Conservation (phyloP, 2,329 filamentous ascomycete genomes). For the Xylariomycetidae sp. region DNA sequence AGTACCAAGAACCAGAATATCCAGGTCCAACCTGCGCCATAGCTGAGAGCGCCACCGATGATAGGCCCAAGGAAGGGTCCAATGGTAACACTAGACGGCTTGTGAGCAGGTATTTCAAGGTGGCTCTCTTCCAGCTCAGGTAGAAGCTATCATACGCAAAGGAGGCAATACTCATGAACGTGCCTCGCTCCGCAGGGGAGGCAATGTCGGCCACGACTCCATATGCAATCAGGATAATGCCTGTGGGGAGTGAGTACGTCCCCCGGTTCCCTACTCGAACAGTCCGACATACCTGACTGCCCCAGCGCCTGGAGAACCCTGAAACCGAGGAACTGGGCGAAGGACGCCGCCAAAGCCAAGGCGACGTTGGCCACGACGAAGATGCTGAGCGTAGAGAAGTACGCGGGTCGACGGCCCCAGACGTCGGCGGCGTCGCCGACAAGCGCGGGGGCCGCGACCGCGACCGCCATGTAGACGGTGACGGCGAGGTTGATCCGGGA, state of each 20-base stretch:
- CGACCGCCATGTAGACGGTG: constrained; percentile 12
- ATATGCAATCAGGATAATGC: constrained; percentile 6
- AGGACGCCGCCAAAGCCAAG: constrained; percentile 8
- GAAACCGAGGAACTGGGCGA: constrained; percentile 6
- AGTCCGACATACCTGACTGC: constrained; percentile 5
- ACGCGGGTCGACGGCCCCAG: constrained; percentile 33
- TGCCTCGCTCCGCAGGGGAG: constrained; percentile 14
- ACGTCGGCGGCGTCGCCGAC: constrained; percentile 34
- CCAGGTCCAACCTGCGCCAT: constrained; percentile 9
- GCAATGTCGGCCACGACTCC: constrained; percentile 15
- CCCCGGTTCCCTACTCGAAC: not conserved
- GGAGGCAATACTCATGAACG: constrained; percentile 5
- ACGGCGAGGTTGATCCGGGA: not conserved
- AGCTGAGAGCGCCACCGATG: constrained; percentile 9
- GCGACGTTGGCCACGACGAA: constrained; percentile 28
- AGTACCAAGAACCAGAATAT: constrained; percentile 16
- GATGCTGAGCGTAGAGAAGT: constrained; percentile 30
- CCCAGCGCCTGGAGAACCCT: constrained; percentile 12
- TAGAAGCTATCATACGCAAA: no score
- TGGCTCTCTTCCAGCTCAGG: no score
- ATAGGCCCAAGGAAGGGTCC: constrained; percentile 7
- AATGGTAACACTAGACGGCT: constrained; percentile 4
- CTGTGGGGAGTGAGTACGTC: not conserved
- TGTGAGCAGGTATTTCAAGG: no score
- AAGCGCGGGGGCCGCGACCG: constrained; percentile 33